A percentile compares a stretch with the other conserved stretches of the same genome.
phyloP scores from a whole-genome alignment of 192 early-diverging fungal genomes.

The Coemansia sp. region DNA sequence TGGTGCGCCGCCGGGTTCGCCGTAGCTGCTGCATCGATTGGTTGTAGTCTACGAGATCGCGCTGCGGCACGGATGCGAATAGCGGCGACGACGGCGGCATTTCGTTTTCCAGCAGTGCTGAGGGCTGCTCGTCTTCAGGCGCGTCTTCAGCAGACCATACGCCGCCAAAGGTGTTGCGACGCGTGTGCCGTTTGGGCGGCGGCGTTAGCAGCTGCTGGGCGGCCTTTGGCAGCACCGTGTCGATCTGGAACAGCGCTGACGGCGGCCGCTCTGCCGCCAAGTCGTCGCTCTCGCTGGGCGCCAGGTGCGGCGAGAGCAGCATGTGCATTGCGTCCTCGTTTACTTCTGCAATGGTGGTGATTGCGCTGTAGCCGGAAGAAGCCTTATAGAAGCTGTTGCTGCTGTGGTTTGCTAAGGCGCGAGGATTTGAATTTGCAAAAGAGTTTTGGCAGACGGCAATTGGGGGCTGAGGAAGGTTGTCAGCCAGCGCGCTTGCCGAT shows the following conservation, averaged over 20 bases:
- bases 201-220: too few species aligned
- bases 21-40: constrained; percentile 29
- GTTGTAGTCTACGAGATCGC: constrained; percentile 23
- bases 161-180: too few species aligned
- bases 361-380: not conserved
- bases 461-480: constrained; percentile 5
- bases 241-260: constrained; percentile 21
- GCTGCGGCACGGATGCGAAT: constrained; percentile 26
- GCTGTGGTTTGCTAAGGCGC: not conserved
- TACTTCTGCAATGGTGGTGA: constrained; percentile 6
- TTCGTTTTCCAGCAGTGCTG: constrained; percentile 34
- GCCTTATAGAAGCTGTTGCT: not conserved
- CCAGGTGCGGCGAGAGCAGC: not conserved
- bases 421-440: not conserved
- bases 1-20: constrained; percentile 21
- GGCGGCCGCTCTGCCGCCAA: constrained; percentile 30
- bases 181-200: too few species aligned
- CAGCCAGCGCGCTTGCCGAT: constrained; percentile 1
- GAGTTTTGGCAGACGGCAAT: not conserved
- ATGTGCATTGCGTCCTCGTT: constrained; percentile 2
- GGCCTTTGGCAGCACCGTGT: not conserved
- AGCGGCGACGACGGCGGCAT: constrained; percentile 48
- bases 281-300: constrained; percentile 8
- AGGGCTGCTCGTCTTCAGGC: not conserved
- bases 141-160: not conserved